Conservation (phyloP, 306 rosid species). For the Vicia faba region DNA sequence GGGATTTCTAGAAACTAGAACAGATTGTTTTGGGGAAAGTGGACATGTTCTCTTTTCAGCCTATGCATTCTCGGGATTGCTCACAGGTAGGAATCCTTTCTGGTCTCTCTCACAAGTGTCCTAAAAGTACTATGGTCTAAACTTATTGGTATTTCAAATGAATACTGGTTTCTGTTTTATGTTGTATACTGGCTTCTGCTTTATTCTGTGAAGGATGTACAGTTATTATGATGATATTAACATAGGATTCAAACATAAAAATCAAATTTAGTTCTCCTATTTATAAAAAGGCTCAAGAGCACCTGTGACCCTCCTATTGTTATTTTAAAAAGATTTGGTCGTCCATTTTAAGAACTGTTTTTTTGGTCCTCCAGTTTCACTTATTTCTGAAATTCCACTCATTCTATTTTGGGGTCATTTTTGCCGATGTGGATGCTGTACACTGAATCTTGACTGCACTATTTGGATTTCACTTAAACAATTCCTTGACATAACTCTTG, state of each 20-base stretch:
- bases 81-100: conserved; percentile 58
- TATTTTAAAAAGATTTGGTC: too few relatives aligned
- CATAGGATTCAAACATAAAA: not conserved
- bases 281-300: too few relatives aligned
- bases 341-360: too few relatives aligned
- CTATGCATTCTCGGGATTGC: conserved; percentile 90
- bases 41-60: conserved; percentile 81
- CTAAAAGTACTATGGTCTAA: not conserved
- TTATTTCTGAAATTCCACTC: too few relatives aligned
- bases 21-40: conserved; percentile 65
- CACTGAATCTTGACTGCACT: too few relatives aligned
- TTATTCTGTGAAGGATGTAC: conserved; percentile 3
- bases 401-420: too few relatives aligned
- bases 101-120: conserved; percentile 12
- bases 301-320: too few relatives aligned
- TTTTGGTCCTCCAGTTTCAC: too few relatives aligned
- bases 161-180: not conserved
- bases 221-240: not conserved
- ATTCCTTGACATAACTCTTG: too few relatives aligned
- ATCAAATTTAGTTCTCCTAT: not conserved
- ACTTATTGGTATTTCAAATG: conserved; percentile 5
- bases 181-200: not conserved
- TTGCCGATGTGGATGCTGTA: too few relatives aligned
- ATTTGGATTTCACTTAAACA: too few relatives aligned
- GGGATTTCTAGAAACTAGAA: conserved; percentile 67